Conservation (phyloP, 108 stramenopile species). For the Nitzschia sp. region DNA sequence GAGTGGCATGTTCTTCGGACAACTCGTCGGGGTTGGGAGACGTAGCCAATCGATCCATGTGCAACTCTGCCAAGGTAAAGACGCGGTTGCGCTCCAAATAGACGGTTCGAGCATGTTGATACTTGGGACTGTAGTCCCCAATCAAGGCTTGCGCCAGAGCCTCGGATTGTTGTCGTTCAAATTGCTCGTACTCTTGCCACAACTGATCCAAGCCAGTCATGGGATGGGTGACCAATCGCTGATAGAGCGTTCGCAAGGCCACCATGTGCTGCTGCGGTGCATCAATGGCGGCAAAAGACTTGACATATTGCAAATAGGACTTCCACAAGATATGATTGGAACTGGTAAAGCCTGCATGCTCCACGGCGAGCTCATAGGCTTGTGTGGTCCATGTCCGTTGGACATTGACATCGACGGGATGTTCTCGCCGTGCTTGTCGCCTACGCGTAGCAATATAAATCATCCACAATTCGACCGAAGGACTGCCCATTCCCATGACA, state of each 20-base stretch:
- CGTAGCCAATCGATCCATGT: constrained; percentile 59
- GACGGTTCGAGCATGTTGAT: constrained; percentile 83
- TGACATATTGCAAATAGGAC: constrained; percentile 64
- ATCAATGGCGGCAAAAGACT: constrained; percentile 40
- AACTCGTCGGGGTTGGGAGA: constrained; percentile 61
- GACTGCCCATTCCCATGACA: constrained; percentile 53
- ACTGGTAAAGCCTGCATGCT: constrained; percentile 51
- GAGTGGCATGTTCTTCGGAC: constrained; percentile 58
- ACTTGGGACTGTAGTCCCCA: constrained; percentile 72
- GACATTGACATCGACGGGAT: constrained; percentile 9
- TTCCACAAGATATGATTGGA: constrained; percentile 82
- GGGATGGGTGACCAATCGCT: constrained; percentile 73
- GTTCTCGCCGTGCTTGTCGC: constrained; percentile 55
- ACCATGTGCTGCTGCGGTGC: constrained; percentile 55
- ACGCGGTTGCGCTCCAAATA: constrained; percentile 81
- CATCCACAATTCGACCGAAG: constrained; percentile 73
- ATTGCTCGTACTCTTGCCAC: constrained; percentile 86
- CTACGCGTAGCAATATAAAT: constrained; percentile 59
- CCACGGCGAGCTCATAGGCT: constrained; percentile 76
- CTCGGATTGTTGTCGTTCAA: constrained; percentile 77
- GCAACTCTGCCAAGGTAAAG: constrained; percentile 50
- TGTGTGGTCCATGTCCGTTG: constrained; percentile 44
- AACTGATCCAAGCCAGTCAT: constrained; percentile 82
- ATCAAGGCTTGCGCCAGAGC: constrained; percentile 69
- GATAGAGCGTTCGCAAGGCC: constrained; percentile 68